phyloP scores from a whole-genome alignment of 495 filamentous ascomycete genomes.

The Thozetella sp. region DNA sequence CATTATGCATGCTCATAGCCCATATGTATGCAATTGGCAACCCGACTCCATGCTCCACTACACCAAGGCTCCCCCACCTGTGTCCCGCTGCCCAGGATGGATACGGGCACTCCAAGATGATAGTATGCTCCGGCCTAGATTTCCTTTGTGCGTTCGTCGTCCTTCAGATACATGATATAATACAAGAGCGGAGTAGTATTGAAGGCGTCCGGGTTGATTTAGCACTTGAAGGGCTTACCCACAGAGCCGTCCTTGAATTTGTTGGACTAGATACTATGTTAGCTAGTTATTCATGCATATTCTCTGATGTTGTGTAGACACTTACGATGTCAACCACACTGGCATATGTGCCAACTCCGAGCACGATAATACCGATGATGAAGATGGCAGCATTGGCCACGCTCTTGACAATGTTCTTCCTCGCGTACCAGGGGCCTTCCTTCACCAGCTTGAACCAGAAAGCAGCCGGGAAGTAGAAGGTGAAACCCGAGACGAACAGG shows the following conservation, averaged over 20 bases:
- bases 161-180: too few relatives aligned
- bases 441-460: slow-evolving; percentile 69
- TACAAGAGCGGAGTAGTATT: too few relatives aligned
- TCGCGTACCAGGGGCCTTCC: slow-evolving; percentile 47
- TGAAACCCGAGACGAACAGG: slow-evolving; percentile 65
- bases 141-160: too few relatives aligned
- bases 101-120: too few relatives aligned
- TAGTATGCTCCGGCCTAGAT: too few relatives aligned
- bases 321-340: slow-evolving; percentile 58
- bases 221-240: background rate
- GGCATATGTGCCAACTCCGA: slow-evolving; percentile 62
- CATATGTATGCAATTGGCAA: too few relatives aligned
- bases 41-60: too few relatives aligned
- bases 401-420: slow-evolving; percentile 45
- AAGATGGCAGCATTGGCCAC: slow-evolving; percentile 52
- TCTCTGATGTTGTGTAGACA: slow-evolving; percentile 8
- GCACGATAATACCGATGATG: slow-evolving; percentile 52
- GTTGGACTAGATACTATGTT: background rate
- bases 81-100: too few relatives aligned
- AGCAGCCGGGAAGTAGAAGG: slow-evolving; percentile 63
- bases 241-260: background rate
- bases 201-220: background rate
- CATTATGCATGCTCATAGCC: too few relatives aligned
- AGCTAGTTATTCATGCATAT: background rate
- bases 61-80: too few relatives aligned